Percentiles rank a stretch among this genome's conserved stretches.
These are phyloP conservation scores for Dioszegia aurantiaca DNA, from an alignment of 768 basidiomycete species.

Conservation along the genomic window DNA sequence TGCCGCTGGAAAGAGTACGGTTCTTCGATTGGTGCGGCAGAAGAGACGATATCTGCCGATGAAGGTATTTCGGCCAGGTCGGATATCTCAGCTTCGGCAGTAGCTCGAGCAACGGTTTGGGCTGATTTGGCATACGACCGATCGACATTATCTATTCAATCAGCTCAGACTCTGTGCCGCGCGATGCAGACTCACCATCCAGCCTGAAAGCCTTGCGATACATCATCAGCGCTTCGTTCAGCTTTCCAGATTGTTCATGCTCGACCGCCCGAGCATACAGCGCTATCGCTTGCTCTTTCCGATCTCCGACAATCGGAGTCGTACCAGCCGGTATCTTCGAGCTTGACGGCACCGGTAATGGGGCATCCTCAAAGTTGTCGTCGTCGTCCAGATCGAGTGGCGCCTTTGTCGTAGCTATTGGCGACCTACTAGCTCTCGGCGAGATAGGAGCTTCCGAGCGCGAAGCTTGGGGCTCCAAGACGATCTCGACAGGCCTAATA, in stretches of 20 bases:
- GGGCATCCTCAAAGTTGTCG: not conserved
- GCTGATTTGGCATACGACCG: conserved; percentile 57
- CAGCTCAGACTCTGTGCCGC: conserved; percentile 1
- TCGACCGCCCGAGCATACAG: conserved; percentile 69
- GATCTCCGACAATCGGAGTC: not conserved
- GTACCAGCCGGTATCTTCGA: not conserved
- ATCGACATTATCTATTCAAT: conserved; percentile 62
- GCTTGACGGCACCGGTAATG: not conserved
- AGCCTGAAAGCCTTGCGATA: conserved; percentile 79
- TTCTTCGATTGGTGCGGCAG: conserved; percentile 28
- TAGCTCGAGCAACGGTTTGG: conserved; percentile 2
- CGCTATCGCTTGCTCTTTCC: conserved; percentile 42
- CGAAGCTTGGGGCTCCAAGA: too few relatives aligned
- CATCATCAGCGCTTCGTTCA: conserved; percentile 70
- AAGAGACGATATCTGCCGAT: conserved; percentile 38
- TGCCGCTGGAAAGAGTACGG: conserved; percentile 45
- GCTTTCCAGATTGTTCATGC: conserved; percentile 68
- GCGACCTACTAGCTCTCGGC: too few relatives aligned
- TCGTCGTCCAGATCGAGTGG: conserved; percentile 9
- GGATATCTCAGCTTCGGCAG: not conserved
- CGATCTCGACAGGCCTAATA: not conserved
- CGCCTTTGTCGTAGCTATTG: not conserved
- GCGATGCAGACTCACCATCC: conserved; percentile 54
- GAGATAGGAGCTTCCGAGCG: too few relatives aligned
- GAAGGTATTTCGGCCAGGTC: conserved; percentile 19